phyloP scores from a whole-genome alignment of 1,139 yeast genomes.

The Yamadazyma conglobata region DNA sequence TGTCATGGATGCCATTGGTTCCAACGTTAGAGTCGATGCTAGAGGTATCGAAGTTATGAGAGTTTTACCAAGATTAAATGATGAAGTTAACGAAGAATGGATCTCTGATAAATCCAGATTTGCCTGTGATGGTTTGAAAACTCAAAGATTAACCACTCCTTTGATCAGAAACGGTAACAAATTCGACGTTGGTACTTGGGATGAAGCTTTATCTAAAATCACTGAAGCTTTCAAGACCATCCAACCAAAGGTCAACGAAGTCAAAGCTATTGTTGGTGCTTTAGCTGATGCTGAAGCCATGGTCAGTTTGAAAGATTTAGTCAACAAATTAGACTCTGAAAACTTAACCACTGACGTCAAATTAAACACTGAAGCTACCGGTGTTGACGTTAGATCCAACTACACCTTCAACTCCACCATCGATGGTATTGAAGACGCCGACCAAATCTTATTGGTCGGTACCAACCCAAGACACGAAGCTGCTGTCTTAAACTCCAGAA shows the following conservation, averaged over 20 bases:
- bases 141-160: slow-evolving; percentile 84
- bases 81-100: slow-evolving; percentile 90
- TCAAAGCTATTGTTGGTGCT: slow-evolving; percentile 82
- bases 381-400: slow-evolving; percentile 74
- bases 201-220: slow-evolving; percentile 72
- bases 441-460: slow-evolving; percentile 73
- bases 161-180: slow-evolving; percentile 68
- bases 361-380: slow-evolving; percentile 62
- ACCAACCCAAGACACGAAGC: slow-evolving; percentile 92
- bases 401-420: slow-evolving; percentile 79
- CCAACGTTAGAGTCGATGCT: slow-evolving; percentile 80
- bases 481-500: slow-evolving; percentile 81
- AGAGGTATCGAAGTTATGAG: slow-evolving; percentile 89
- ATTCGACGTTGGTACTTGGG: slow-evolving; percentile 83
- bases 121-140: slow-evolving; percentile 82
- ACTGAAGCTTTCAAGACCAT: slow-evolving; percentile 60
- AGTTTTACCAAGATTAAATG: slow-evolving; percentile 81
- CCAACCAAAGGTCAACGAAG: slow-evolving; percentile 64
- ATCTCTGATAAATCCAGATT: slow-evolving; percentile 84
- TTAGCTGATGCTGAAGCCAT: slow-evolving; percentile 79
- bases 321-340: slow-evolving; percentile 77
- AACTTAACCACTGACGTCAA: slow-evolving; percentile 72
- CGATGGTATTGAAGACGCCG: slow-evolving; percentile 79
- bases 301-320: slow-evolving; percentile 77
- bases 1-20: slow-evolving; percentile 81